Evolutionary conservation across 2,329 filamentous ascomycete species (phyloP), one percentile per base, ranked within the genome.

Genomic region (Epichloe typhina): DNA sequence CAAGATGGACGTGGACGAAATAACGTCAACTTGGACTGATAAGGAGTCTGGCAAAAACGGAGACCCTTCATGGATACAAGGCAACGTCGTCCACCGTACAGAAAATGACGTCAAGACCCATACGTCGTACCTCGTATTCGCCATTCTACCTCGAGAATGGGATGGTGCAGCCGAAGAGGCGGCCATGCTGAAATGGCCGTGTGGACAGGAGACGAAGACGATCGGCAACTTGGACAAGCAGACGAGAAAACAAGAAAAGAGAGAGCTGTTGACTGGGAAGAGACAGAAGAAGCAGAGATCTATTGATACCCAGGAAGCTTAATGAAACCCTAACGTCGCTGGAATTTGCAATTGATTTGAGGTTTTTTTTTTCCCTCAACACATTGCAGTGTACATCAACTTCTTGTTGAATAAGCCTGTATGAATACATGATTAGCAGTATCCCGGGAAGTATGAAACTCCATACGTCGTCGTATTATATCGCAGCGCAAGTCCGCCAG

Each of bases 41-140:
- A 19, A 47, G 40, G 40, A 63, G 48, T 48, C 55, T 7, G 47
- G 23, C 4, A 38, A 49, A 5, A 57, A 58, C 15, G 59, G 59
- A 4, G 61, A 65, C 12, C 81, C 86, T 54, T 65, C 77, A 1
- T 95, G 83, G 70, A 79, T 85, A 62, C 80, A 90, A 54, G 93
- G 93, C 1, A 79, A 80, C 31, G 62, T 97, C 40, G 76, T 88
- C 33, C 88, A 94, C 60, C 79, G 88, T 23, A 82, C 86, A 0
- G 93, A 98, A 69, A 72, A 82, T 0, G 93, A 98, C 61, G 71
- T 97, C 53, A 96, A 95, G 75, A 93, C 87, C 7, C 93, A 98
- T 67, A 98, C 93, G 0, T 93, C 86, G n/a, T 98, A 98, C 65
- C 76, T 98, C 4, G 86, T 94, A 4, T 98, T 98, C 70, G 93